phyloP scores from a whole-genome alignment of 805 yeast species.

The Candida arabinofermentans region DNA sequence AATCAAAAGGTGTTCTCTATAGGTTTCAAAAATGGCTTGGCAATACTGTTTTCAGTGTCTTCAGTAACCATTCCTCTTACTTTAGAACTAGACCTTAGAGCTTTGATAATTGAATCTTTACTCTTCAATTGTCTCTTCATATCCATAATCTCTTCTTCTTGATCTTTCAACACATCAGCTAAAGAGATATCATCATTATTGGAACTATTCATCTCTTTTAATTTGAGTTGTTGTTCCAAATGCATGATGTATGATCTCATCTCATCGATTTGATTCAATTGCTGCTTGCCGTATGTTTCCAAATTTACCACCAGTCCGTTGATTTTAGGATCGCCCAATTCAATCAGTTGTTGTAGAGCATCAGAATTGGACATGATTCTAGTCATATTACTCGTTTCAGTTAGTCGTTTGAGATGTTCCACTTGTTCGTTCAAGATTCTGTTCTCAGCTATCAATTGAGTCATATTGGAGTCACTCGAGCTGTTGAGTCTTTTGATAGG shows the following conservation, averaged over 20 bases:
- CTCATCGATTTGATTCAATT: conserved; percentile 52
- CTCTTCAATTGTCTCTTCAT: conserved; percentile 59
- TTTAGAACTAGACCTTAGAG: conserved; percentile 61
- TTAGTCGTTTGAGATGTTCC: conserved; percentile 63
- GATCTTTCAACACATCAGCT: conserved; percentile 42
- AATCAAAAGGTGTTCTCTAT: conserved; percentile 15
- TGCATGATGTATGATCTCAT: conserved; percentile 55
- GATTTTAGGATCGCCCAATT: conserved; percentile 26
- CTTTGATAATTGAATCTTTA: conserved; percentile 76
- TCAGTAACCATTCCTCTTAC: conserved; percentile 40
- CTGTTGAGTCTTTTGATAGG: not conserved
- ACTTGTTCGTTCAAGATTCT: conserved; percentile 59
- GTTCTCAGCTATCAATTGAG: conserved; percentile 56
- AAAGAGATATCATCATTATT: not conserved
- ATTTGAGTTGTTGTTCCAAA: conserved; percentile 50
- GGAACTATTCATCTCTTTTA: conserved; percentile 8
- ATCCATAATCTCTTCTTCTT: conserved; percentile 64
- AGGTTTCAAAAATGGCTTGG: conserved; percentile 13
- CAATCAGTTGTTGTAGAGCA: conserved; percentile 52
- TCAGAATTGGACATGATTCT: conserved; percentile 54
- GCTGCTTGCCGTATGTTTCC: conserved; percentile 45
- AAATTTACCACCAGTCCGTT: conserved; percentile 42
- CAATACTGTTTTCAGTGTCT: not conserved
- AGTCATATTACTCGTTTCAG: conserved; percentile 37
- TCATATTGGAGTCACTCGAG: conserved; percentile 14